Conservation (phyloP, 495 filamentous ascomycete species). For the Aspergillus ostianus region DNA sequence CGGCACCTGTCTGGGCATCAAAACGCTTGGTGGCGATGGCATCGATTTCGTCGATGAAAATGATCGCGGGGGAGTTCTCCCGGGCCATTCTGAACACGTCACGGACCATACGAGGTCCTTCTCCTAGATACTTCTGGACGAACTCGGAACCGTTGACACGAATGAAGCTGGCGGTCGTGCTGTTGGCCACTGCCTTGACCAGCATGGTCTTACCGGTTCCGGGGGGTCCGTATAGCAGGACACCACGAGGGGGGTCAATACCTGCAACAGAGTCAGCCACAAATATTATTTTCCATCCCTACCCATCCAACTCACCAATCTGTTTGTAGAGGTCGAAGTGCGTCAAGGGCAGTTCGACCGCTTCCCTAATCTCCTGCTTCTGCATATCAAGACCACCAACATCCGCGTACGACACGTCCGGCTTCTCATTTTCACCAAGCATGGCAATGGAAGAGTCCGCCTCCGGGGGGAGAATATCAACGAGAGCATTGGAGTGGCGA, state of each 20-base stretch:
- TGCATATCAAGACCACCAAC: slow-evolving; percentile 99
- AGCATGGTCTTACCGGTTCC: slow-evolving; percentile 99
- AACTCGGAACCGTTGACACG: slow-evolving; percentile 97
- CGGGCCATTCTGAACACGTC: slow-evolving; percentile 99
- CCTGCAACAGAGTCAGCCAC: slow-evolving; percentile 47
- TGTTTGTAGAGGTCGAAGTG: slow-evolving; percentile 98
- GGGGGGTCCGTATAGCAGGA: slow-evolving; percentile 92
- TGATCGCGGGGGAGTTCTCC: slow-evolving; percentile 96
- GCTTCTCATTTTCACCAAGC: slow-evolving; percentile 94
- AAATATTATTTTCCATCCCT: neutral
- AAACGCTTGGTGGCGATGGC: slow-evolving; percentile 99
- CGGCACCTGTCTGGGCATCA: slow-evolving; percentile 95
- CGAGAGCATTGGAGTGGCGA: slow-evolving; percentile 95
- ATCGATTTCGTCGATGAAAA: slow-evolving; percentile 99
- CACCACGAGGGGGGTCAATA: slow-evolving; percentile 95
- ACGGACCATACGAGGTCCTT: slow-evolving; percentile 97
- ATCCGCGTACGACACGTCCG: slow-evolving; percentile 96
- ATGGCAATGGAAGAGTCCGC: slow-evolving; percentile 98
- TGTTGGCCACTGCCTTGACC: slow-evolving; percentile 97
- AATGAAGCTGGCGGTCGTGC: slow-evolving; percentile 97
- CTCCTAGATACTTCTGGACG: slow-evolving; percentile 97
- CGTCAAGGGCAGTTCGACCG: slow-evolving; percentile 91
- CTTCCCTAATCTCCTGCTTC: slow-evolving; percentile 98
- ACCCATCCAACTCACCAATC: slow-evolving; percentile 56
- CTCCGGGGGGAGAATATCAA: slow-evolving; percentile 96